These are phyloP conservation scores for Fusarium sp. DNA, from an alignment of 2,329 filamentous ascomycete genomes.

Conservation along the genomic window DNA sequence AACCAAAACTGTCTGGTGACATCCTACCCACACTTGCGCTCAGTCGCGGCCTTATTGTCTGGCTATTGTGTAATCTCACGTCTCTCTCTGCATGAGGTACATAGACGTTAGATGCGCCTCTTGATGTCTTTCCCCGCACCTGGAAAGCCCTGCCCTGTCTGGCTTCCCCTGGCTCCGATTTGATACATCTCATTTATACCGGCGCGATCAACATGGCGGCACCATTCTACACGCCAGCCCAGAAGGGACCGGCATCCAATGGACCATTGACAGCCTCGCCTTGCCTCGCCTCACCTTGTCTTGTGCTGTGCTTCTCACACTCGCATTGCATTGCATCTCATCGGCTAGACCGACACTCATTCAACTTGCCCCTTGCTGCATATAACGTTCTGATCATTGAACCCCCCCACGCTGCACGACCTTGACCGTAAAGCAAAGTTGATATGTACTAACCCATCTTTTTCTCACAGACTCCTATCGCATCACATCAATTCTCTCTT, in stretches of 20 bases:
- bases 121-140: conserved; percentile 39
- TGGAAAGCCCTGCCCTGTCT: conserved; percentile 21
- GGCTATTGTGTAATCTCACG: conserved; percentile 41
- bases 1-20: conserved; percentile 23
- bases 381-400: conserved; percentile 29
- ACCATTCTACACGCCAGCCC: conserved; percentile 17
- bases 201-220: conserved; percentile 35
- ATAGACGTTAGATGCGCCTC: conserved; percentile 14
- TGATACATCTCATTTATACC: conserved; percentile 21
- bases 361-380: conserved; percentile 26
- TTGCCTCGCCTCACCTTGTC: conserved; percentile 24
- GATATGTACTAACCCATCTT: conserved; percentile 38
- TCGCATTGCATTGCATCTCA: conserved; percentile 23
- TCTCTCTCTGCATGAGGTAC: conserved; percentile 29
- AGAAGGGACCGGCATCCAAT: conserved; percentile 33
- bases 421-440: conserved; percentile 27
- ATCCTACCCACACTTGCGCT: conserved; percentile 30
- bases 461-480: conserved; percentile 63
- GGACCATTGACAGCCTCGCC: conserved; percentile 32
- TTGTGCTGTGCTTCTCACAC: conserved; percentile 30
- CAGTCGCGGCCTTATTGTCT: conserved; percentile 31
- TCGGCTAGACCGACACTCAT: conserved; percentile 22
- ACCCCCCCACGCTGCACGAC: conserved; percentile 27
- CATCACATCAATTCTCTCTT: conserved; percentile 66
- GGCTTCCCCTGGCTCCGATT: conserved; percentile 21